These are phyloP conservation scores for Austroboletus novae-zelandiae DNA, from an alignment of 1,284 basidiomycete genomes.

Conservation along the genomic window DNA sequence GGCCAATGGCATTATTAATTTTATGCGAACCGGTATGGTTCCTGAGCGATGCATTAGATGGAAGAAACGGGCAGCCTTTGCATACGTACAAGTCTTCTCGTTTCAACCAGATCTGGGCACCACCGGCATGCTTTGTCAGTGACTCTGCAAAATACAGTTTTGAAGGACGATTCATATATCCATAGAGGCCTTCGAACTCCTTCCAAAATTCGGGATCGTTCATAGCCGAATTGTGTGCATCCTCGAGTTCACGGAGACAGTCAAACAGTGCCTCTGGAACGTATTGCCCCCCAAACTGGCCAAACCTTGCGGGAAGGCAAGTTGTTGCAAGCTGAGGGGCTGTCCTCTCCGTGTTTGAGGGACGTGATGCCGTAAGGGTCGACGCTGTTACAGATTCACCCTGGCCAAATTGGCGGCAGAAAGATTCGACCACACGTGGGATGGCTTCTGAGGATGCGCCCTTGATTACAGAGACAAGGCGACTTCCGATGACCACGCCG, in stretches of 20 bases:
- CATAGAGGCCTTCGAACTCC: conserved; percentile 87
- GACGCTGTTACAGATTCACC: conserved; percentile 47
- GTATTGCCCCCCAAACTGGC: conserved; percentile 95
- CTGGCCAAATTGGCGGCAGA: conserved; percentile 68
- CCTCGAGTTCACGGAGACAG: conserved; percentile 88
- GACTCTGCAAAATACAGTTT: conserved; percentile 57
- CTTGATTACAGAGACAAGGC: conserved; percentile 81
- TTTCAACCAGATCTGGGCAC: conserved; percentile 98
- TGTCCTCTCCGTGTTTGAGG: conserved; percentile 1
- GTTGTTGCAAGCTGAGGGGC: conserved; percentile 11
- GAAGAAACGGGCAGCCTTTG: neutral
- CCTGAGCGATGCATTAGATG: conserved; percentile 36
- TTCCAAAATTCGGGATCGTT: conserved; percentile 91
- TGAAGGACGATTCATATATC: conserved; percentile 55
- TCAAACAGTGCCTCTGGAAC: conserved; percentile 95
- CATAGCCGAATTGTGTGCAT: conserved; percentile 84
- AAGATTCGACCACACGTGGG: conserved; percentile 66
- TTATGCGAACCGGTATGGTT: conserved; percentile 98
- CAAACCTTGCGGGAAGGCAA: conserved; percentile 81
- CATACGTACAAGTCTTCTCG: conserved; percentile 84
- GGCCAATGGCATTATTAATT: conserved; percentile 94
- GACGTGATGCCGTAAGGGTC: conserved; percentile 45
- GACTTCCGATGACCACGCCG: conserved; percentile 92
- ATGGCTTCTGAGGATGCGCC: conserved; percentile 52
- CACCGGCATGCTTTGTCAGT: conserved; percentile 37